phyloP scores from a whole-genome alignment of 306 rosid species.

The Erythrophleum fordii region DNA sequence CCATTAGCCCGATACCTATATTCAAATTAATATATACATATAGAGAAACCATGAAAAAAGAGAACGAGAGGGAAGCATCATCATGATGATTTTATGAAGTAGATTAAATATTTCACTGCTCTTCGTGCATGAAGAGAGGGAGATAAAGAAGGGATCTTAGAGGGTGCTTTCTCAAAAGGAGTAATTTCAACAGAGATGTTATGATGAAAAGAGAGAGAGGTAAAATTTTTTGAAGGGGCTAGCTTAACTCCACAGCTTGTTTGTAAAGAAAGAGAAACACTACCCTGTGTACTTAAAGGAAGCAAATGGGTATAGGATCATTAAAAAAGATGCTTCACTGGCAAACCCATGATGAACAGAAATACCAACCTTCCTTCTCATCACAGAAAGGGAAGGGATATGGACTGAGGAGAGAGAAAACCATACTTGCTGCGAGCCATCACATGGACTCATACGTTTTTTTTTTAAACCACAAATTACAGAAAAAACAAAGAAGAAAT shows the following conservation, averaged over 20 bases:
- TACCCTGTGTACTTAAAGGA: slow-evolving; percentile 48
- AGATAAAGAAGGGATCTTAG: slow-evolving; percentile 28
- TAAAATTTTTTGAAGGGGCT: background rate
- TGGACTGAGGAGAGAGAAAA: slow-evolving; percentile 38
- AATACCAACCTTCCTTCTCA: slow-evolving; percentile 32
- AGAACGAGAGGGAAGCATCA: background rate
- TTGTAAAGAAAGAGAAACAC: slow-evolving; percentile 52
- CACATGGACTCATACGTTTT: slow-evolving; percentile 41
- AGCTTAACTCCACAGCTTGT: slow-evolving; percentile 17
- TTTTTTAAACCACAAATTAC: background rate
- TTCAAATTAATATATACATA: background rate
- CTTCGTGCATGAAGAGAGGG: slow-evolving; percentile 16
- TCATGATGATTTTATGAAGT: slow-evolving; percentile 22
- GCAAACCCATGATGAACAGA: slow-evolving; percentile 44
- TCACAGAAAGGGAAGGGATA: slow-evolving; percentile 29
- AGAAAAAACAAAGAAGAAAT: background rate
- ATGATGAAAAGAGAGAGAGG: slow-evolving; percentile 25
- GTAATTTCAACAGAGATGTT: slow-evolving; percentile 28
- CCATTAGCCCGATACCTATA: slow-evolving; percentile 36
- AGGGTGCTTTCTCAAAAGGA: slow-evolving; percentile 46
- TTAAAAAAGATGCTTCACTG: slow-evolving; percentile 36
- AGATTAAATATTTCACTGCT: slow-evolving; percentile 3
- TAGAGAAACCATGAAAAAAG: slow-evolving; percentile 11
- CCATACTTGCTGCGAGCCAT: slow-evolving; percentile 27
- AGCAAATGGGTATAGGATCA: slow-evolving; percentile 33